A percentile compares a stretch with the other conserved stretches of the same genome.
These are phyloP conservation scores for Gossypium raimondii DNA, from an alignment of 345 rosid genomes.

Conservation along the genomic window DNA sequence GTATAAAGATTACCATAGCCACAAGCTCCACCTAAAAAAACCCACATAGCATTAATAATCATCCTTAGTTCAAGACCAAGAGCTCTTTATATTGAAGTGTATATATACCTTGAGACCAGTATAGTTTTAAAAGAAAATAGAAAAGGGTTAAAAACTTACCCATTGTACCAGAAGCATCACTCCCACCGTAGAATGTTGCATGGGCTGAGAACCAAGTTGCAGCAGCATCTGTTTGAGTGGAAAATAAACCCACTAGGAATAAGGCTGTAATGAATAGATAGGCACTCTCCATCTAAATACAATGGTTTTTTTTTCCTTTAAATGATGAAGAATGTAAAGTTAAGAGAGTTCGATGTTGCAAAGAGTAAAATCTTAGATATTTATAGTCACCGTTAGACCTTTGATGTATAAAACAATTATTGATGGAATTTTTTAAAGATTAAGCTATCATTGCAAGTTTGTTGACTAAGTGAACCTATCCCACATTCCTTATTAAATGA, in stretches of 20 bases:
- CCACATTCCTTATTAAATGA: conserved; percentile 7
- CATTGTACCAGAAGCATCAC: conserved; percentile 62
- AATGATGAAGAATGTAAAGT: neutral
- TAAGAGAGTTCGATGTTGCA: conserved; percentile 18
- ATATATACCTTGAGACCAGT: neutral
- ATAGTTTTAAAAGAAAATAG: neutral
- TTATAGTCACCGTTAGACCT: conserved; percentile 28
- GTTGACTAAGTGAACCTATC: conserved; percentile 7
- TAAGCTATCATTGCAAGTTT: neutral
- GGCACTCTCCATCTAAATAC: conserved; percentile 25
- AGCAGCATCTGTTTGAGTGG: conserved; percentile 28
- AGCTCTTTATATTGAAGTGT: neutral
- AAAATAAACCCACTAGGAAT: conserved; percentile 29
- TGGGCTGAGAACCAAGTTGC: conserved; percentile 47
- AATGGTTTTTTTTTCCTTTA: neutral
- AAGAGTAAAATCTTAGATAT: conserved; percentile 25
- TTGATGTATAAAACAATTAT: conserved; percentile 14
- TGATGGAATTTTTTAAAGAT: conserved; percentile 18
- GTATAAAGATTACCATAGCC: conserved; percentile 62
- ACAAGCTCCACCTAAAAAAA: conserved; percentile 62
- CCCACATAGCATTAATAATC: neutral
- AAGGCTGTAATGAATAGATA: conserved; percentile 16
- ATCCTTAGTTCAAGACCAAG: neutral
- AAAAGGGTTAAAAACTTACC: conserved; percentile 25
- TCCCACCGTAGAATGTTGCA: conserved; percentile 63